Evolutionary conservation across 805 yeast genomes (phyloP), one percentile per base, ranked within the genome.

Genomic region (Kazachstania bromeliacearum): DNA sequence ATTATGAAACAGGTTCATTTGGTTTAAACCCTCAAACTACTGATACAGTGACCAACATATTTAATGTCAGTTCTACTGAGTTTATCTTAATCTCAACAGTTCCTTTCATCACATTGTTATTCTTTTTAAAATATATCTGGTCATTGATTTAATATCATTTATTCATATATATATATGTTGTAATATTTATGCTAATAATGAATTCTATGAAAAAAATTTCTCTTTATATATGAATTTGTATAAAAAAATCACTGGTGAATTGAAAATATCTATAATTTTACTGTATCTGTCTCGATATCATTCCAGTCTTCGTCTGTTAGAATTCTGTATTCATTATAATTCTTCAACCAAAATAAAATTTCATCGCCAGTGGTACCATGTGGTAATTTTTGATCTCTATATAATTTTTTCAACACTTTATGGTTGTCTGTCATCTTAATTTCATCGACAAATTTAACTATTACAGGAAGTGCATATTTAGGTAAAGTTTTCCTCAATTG

Each of bases 391-490:
- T 82, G 87, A 46, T 78, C 73, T 57, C 80, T 76, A 53, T 75
- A 82, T 22, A 62, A 59, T 49, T 75, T 77, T 58, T 82, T 83
- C 9, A 80, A 72, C 10, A 88, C 75, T 64, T 88, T 88, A 60
- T 84, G 88, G 55, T 83, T 89, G 44, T 84, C 89, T 3, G 84
- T 75, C 32, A 75, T 72, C 46, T 72, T 71, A 41, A 87, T 78
- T 35, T 63, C 60, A 23, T 63, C 55, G 28, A 75, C 79, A 51
- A 85, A 71, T 55, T 85, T 82, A 35, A 85, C 60, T 53, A 88
- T 85, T 26, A 79, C 68, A 0, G 97, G 97, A 24, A 85, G 67
- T 0, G 96, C 94, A 61, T 83, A 88, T 48, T 71, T 76, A 17
- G 96, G 96, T 41, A 88, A 67, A 23, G 71, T 65, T 19, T 55